These are phyloP conservation scores for Pseudotulostoma volvatum DNA, from an alignment of 495 filamentous ascomycete genomes.

Conservation along the genomic window DNA sequence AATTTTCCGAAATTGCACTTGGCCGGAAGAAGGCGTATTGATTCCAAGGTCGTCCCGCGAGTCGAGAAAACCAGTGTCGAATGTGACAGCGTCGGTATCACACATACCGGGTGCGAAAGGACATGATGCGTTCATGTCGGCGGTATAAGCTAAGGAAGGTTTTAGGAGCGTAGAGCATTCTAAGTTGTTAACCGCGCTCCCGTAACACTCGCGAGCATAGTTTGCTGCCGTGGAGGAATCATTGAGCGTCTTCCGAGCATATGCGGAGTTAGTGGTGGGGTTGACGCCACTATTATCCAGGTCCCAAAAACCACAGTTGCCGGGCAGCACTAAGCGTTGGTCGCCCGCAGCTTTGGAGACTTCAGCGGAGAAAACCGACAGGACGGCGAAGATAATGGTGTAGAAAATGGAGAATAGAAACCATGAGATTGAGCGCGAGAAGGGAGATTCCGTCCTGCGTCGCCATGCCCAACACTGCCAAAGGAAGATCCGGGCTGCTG, in stretches of 20 bases:
- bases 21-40: too few species aligned
- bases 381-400: slow-evolving; percentile 12
- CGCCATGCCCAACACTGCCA: slow-evolving; percentile 17
- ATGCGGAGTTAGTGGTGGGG: background rate
- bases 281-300: slow-evolving; percentile 1
- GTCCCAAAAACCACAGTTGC: slow-evolving; percentile 12
- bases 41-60: too few species aligned
- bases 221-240: slow-evolving; percentile 12
- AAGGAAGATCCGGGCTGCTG: slow-evolving; percentile 12
- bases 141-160: too few species aligned
- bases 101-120: too few species aligned
- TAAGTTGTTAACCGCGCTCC: slow-evolving; percentile 1
- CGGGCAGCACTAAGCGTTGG: slow-evolving; percentile 11
- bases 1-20: too few species aligned
- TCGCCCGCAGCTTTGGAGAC: slow-evolving; percentile 15
- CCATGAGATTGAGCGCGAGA: slow-evolving; percentile 14
- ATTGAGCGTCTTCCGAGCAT: slow-evolving; percentile 4
- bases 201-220: slow-evolving; percentile 19
- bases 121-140: too few species aligned
- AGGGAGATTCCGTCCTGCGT: slow-evolving; percentile 7
- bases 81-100: too few species aligned
- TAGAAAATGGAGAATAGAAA: slow-evolving; percentile 15
- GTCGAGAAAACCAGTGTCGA: too few species aligned
- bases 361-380: slow-evolving; percentile 17
- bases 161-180: too few species aligned